Evolutionary conservation across 192 early-diverging fungal species (phyloP).

Genomic region (Coemansia sp.): DNA sequence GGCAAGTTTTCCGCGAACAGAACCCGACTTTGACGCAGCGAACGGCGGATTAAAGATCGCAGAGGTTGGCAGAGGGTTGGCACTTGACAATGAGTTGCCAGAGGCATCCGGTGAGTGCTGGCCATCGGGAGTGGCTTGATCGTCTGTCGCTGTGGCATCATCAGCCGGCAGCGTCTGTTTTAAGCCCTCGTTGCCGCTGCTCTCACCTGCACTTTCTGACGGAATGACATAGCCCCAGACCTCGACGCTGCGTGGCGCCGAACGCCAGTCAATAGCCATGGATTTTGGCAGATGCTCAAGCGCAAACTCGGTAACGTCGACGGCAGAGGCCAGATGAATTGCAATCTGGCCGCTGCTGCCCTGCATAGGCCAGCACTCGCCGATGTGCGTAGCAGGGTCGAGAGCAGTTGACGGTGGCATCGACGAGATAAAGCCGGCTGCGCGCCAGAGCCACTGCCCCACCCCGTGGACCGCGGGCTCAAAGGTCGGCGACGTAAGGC

Average conservation of each 20-base stretch:
- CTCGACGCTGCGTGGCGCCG: slow-evolving; percentile 64
- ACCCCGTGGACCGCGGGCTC: slow-evolving; percentile 35
- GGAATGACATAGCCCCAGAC: slow-evolving; percentile 58
- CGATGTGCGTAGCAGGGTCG: slow-evolving; percentile 55
- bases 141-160: too few species aligned
- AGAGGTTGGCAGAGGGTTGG: neutral
- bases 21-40: slow-evolving; percentile 12
- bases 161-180: neutral
- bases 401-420: slow-evolving; percentile 43
- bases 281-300: slow-evolving; percentile 66
- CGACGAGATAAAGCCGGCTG: slow-evolving; percentile 34
- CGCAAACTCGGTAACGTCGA: slow-evolving; percentile 60
- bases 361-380: slow-evolving; percentile 75
- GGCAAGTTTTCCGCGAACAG: slow-evolving; percentile 14
- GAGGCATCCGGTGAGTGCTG: neutral
- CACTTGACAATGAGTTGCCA: neutral
- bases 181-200: too few species aligned
- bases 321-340: slow-evolving; percentile 56
- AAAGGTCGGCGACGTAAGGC: slow-evolving; percentile 61
- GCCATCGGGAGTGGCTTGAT: too few species aligned
- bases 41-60: slow-evolving; percentile 27
- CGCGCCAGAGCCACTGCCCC: slow-evolving; percentile 16
- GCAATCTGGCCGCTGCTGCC: slow-evolving; percentile 62
- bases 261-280: slow-evolving; percentile 57
- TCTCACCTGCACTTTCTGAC: too few species aligned